Percentiles rank a stretch among this genome's conserved stretches.
Conservation (phyloP, 225 moss, liverwort and hornwort genomes). For the Anthoceros angustus region DNA sequence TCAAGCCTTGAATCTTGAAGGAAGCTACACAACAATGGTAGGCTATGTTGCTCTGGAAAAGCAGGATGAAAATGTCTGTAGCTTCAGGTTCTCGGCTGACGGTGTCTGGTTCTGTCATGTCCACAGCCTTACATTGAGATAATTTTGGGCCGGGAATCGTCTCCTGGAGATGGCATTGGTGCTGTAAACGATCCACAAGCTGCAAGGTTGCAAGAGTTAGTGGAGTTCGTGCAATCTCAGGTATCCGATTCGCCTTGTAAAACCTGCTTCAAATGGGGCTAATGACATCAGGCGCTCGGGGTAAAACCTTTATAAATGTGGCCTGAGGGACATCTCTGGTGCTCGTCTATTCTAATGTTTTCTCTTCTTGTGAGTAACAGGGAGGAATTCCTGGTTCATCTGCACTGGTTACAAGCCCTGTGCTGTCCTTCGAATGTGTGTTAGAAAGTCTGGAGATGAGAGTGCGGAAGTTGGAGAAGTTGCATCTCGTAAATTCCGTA, state of each 20-base stretch:
- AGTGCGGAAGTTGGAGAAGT: constrained; percentile 61
- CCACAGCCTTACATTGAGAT: constrained; percentile 70
- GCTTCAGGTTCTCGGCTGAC: neutral
- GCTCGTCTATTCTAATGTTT: neutral
- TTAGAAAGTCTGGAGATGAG: constrained; percentile 55
- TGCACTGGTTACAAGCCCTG: constrained; percentile 27
- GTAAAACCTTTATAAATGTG: neutral
- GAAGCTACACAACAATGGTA: constrained; percentile 68
- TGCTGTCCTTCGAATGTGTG: constrained; percentile 41
- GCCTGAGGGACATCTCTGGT: neutral
- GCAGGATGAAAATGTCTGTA: neutral
- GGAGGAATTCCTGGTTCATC: constrained; percentile 42
- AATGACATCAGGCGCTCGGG: neutral
- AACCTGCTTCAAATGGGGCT: neutral
- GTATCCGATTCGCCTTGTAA: constrained; percentile 10
- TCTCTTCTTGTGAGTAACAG: constrained; percentile 15
- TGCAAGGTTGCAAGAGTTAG: constrained; percentile 63
- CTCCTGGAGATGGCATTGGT: constrained; percentile 25
- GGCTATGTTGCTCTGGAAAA: constrained; percentile 9
- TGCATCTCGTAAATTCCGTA: constrained; percentile 65
- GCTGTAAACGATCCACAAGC: constrained; percentile 49
- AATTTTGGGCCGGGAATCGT: constrained; percentile 34
- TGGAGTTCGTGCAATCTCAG: constrained; percentile 73
- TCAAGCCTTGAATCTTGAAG: constrained; percentile 44
- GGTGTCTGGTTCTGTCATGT: constrained; percentile 3